phyloP scores from a whole-genome alignment of 306 rosid species.

The Sechiopsis laciniata region DNA sequence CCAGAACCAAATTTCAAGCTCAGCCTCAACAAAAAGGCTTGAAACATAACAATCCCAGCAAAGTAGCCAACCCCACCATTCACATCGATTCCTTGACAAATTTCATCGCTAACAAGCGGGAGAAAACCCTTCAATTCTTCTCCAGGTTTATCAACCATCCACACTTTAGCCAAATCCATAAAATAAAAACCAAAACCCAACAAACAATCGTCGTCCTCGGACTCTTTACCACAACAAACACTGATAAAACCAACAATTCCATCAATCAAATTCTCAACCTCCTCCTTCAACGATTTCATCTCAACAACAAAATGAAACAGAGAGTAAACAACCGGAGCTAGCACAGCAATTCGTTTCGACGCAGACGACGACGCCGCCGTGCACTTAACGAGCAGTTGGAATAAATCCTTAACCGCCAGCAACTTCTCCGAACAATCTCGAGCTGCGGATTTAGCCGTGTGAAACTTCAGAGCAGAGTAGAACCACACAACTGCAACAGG shows the following conservation, averaged over 20 bases:
- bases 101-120: conserved; percentile 41
- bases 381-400: conserved; percentile 47
- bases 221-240: conserved; percentile 37
- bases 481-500: conserved; percentile 54
- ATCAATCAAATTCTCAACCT: conserved; percentile 41
- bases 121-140: conserved; percentile 42
- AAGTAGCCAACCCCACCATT: conserved; percentile 35
- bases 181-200: conserved; percentile 29
- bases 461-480: conserved; percentile 53
- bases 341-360: conserved; percentile 44
- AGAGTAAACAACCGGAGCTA: conserved; percentile 50
- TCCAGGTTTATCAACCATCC: conserved; percentile 46
- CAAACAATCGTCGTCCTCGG: conserved; percentile 20
- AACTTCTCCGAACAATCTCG: conserved; percentile 26
- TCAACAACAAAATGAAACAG: conserved; percentile 27
- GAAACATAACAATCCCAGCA: conserved; percentile 64
- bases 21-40: conserved; percentile 52
- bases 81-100: conserved; percentile 37
- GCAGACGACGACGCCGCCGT: conserved; percentile 27
- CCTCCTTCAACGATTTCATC: conserved; percentile 25
- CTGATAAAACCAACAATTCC: conserved; percentile 50
- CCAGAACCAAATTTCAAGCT: conserved; percentile 43
- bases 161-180: conserved; percentile 41
- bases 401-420: conserved; percentile 33
- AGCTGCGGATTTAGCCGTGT: conserved; percentile 22